Conservation (phyloP, 805 yeast species). For the Candida multigemmis region DNA sequence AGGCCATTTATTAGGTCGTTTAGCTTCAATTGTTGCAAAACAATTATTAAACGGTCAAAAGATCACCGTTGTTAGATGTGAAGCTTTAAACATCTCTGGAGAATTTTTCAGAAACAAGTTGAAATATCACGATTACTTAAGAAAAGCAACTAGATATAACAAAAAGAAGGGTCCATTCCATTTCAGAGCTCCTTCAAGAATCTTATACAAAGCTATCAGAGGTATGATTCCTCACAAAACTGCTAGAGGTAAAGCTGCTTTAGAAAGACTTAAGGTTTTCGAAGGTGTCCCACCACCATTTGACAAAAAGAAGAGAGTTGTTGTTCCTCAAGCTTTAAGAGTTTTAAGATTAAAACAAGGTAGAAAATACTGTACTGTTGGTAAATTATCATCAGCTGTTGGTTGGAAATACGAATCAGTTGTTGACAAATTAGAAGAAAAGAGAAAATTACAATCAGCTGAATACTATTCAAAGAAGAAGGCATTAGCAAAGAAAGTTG, state of each 20-base stretch:
- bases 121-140: conserved; percentile 99
- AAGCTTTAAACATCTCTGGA: conserved; percentile 97
- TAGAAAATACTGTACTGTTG: conserved; percentile 98
- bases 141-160: conserved; percentile 99
- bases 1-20: conserved; percentile 99
- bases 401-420: conserved; percentile 99
- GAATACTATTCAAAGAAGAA: conserved; percentile 99
- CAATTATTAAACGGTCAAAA: conserved; percentile 97
- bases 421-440: conserved; percentile 96
- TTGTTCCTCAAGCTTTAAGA: conserved; percentile 99
- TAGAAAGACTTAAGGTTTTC: conserved; percentile 98
- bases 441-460: conserved; percentile 98
- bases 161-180: conserved; percentile 99
- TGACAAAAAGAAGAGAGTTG: conserved; percentile 99
- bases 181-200: conserved; percentile 99
- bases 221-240: conserved; percentile 99
- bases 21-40: conserved; percentile 97
- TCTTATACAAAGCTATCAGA: conserved; percentile 98
- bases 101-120: conserved; percentile 99
- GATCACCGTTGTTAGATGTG: conserved; percentile 95
- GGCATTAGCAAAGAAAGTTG: conserved; percentile 89
- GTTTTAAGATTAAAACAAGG: conserved; percentile 99
- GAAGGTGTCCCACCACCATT: conserved; percentile 99
- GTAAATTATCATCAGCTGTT: conserved; percentile 91
- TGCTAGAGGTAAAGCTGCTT: conserved; percentile 99